Evolutionary conservation across 371 early-diverging fungal genomes (phyloP), one percentile per base, ranked within the genome.

Genomic region (Lichtheimia corymbifera): DNA sequence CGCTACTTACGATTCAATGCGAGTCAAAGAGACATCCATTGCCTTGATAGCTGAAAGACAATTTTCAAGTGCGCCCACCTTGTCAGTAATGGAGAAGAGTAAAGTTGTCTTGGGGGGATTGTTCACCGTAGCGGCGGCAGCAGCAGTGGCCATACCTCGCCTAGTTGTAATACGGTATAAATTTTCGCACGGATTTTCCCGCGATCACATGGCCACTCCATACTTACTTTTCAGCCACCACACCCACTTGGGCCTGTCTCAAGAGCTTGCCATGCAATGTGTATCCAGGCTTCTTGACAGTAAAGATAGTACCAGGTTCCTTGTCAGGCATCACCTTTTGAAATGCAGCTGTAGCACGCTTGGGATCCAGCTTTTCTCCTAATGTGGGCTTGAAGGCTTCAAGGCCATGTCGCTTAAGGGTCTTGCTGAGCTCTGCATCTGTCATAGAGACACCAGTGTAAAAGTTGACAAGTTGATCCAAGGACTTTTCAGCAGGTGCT

Each of bases 211-310:
- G 61, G 24, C 15, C 40, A 12, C 20, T 5, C 2, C 12, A n/a
- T 28, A 13, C 45, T 44, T 56, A 56, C 57, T 45, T 56, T 53
- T 86, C 85, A 47, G 83, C 67, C 45, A 94, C 94, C 40, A 98
- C 98, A 63, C 98, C 97, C 28, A 98, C 99, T 75, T 97, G 93
- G 49, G 97, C 95, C 45, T 95, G 94, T 64, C 99, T 82, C 62
- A 98, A 66, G 1, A 97, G 90, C 58, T 95, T 89, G 54, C 91
- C 95, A 66, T 94, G 89, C 54, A 97, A 65, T 66, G 76, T 89
- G 77, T 89, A 98, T 17, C 99, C 99, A 53, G 81, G 72, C 85
- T 97, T 98, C 67, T 89, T 86, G 14, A 96, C 95, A 44, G 87
- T 79, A 63, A 93, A 86, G 47, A 98, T 82, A 9, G 89, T 88